Conservation (phyloP, 495 filamentous ascomycete genomes). For the Geopyxis carbonaria region DNA sequence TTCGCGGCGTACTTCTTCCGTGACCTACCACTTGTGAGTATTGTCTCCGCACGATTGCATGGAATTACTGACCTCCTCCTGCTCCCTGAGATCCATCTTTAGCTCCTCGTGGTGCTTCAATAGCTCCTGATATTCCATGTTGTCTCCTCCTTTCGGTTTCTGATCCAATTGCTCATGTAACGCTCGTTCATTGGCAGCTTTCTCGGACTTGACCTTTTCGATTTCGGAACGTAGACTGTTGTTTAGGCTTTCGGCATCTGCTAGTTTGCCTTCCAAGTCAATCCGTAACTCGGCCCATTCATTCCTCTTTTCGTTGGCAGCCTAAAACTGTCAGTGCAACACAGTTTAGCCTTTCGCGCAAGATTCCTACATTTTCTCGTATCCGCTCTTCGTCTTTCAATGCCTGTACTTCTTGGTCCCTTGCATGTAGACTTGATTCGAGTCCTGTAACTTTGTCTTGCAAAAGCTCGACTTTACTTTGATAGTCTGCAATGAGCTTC, state of each 20-base stretch:
- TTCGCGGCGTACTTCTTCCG: conserved; percentile 72
- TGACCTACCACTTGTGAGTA: conserved; percentile 37
- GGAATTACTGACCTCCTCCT: conserved; percentile 33
- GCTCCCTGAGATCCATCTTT: conserved; percentile 49
- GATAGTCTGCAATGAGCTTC: conserved; percentile 56
- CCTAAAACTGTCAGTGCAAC: conserved; percentile 11
- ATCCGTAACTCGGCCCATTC: conserved; percentile 58
- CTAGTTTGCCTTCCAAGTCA: conserved; percentile 63
- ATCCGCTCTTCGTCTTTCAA: conserved; percentile 29
- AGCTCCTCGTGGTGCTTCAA: conserved; percentile 50
- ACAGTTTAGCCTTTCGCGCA: neutral
- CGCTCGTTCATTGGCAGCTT: conserved; percentile 44
- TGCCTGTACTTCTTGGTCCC: conserved; percentile 40
- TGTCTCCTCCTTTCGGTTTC: conserved; percentile 26
- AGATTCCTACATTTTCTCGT: conserved; percentile 31
- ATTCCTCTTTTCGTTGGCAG: conserved; percentile 40
- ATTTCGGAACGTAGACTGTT: conserved; percentile 60
- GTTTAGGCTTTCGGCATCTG: conserved; percentile 60
- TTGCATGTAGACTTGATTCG: conserved; percentile 41
- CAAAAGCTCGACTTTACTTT: conserved; percentile 56
- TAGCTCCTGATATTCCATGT: conserved; percentile 32
- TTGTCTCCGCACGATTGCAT: neutral
- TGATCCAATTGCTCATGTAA: conserved; percentile 48
- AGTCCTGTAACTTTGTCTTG: conserved; percentile 56
- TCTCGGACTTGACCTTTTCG: conserved; percentile 49